Evolutionary conservation across 2,329 filamentous ascomycete species (phyloP), one percentile per base, ranked within the genome.

Genomic region (Trichoderma arundinaceum): DNA sequence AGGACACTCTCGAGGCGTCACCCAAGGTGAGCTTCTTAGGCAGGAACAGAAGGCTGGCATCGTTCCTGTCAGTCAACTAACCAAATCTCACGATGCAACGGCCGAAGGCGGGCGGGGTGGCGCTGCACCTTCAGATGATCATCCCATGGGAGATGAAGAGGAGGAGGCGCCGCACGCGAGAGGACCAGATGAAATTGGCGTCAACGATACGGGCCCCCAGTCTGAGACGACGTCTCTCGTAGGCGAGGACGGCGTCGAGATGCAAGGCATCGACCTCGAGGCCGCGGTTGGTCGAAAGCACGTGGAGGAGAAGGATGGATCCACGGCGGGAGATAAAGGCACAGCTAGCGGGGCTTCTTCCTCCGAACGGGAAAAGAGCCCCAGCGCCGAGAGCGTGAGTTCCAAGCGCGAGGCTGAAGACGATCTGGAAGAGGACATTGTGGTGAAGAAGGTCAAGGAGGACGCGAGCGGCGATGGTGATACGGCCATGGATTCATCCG

Each of bases 31-130:
- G 76, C 82, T 96, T 22, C 81, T 96, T 28, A 84, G 92, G n/a
- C 91, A 95, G 77, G 92, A 96, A 76, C 92, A 96, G 78, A 87
- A 90, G 74, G 90, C 91, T 1, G 91, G 91, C 43, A 87, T 94
- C 15, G 89, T 94, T 7, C 90, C 92, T 28, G 84, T 88, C 39
- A 86, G 82, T 65, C 88, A 90, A 74, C 78, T 87, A 28, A 77
- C 81, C 48, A 79, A 84, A 59, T 77, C 74, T 48, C 81, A 79
- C 61, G 72, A 76, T 22, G 66, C 70, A 3, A 67, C 48, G 68
- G 71, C 66, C 70, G 76, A 69, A 70, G 74, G 68, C 71, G 71
- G 76, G 48, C 63, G 66, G 59, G 75, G 76, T 66, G 70, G 70
- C 10, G 68, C 72, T 41, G 71, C 43, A 0, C 7, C 46, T 9